These are phyloP conservation scores for Didymella exigua DNA, from an alignment of 2,329 filamentous ascomycete species.

Conservation along the genomic window DNA sequence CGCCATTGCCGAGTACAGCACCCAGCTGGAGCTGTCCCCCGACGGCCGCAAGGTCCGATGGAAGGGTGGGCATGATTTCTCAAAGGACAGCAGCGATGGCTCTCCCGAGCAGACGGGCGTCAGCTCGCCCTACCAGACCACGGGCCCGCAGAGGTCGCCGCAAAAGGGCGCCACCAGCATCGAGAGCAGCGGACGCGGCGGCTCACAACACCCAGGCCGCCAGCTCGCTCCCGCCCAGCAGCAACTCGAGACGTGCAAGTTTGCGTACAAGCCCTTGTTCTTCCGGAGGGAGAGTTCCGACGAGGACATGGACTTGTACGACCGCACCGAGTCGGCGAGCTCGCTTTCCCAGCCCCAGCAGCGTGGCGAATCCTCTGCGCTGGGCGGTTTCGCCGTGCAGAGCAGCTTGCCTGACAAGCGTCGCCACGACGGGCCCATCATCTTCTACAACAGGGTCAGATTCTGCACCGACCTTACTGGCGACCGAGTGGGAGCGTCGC, in stretches of 20 bases:
- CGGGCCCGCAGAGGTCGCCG: slow-evolving; percentile 41
- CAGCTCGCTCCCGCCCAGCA: slow-evolving; percentile 27
- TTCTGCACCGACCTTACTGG: slow-evolving; percentile 83
- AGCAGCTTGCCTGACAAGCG: slow-evolving; percentile 57
- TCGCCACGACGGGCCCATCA: slow-evolving; percentile 73
- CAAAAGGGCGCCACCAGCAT: slow-evolving; percentile 30
- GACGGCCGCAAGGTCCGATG: slow-evolving; percentile 82
- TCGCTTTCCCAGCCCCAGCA: slow-evolving; percentile 39
- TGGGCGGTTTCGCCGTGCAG: slow-evolving; percentile 55
- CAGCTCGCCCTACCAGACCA: slow-evolving; percentile 56
- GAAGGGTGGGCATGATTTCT: slow-evolving; percentile 71
- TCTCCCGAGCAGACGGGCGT: slow-evolving; percentile 49
- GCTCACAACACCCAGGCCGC: slow-evolving; percentile 26
- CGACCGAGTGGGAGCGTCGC: slow-evolving; percentile 52
- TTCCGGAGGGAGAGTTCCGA: slow-evolving; percentile 53
- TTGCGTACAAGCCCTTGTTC: slow-evolving; percentile 56
- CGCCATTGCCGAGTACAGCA: slow-evolving; percentile 72
- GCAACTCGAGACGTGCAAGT: slow-evolving; percentile 40
- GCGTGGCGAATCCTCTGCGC: slow-evolving; percentile 48
- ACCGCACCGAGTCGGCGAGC: slow-evolving; percentile 32
- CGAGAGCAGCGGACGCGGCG: slow-evolving; percentile 25
- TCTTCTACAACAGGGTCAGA: slow-evolving; percentile 79
- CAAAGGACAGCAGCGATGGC: slow-evolving; percentile 68
- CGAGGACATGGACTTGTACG: slow-evolving; percentile 47
- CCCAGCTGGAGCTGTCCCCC: slow-evolving; percentile 75